Base-by-base conservation (phyloP, 306 rosid species). In the Acacia acuminata region DNA sequence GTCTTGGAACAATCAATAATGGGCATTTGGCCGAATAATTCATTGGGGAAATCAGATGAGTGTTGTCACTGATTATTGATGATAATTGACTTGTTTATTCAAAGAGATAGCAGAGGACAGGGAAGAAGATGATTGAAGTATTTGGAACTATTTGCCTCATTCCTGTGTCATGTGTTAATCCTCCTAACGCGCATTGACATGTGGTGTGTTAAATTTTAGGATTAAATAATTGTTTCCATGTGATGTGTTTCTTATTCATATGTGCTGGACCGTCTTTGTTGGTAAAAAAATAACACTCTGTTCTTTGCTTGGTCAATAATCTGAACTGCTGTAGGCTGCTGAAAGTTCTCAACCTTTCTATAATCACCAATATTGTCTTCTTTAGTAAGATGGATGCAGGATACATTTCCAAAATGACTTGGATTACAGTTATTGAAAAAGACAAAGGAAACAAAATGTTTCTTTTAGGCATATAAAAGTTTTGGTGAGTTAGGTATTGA, bases 141-240 rank as follows among this genome's bases (percentile, higher is more conserved):
- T 43, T 67, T 78, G 70, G 34, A 47, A 56, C n/a, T 73, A 71
- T 76, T 69, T 64, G 84, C 77, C 79, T 77, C 89, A 44, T 88
- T 71, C 48, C 6, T 53, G 78, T 79, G 45, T 77, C 8, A 24
- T 77, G 81, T 60, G 64, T 48, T 60, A 14, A 48, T 38, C 60
- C 25, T 4, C 55, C 71, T 74, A 34, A 40, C 78, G 45, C 60
- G 7, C 17, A 6, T 13, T 32, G 84, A 82, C 84, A 77, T 83
- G 84, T 84, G 69, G 67, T 63, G 61, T 17, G 16, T 78, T 85
- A 82, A 75, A 77, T 8, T 20, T 8, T 74, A 86, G 81, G 77
- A 50, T 71, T 79, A 77, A 86, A 81, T 86, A 87, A 71, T 72
- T 81, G 68, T 83, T 82, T 81, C 34, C 45, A 44, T 71, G 78